Evolutionary conservation across 257 asterid species (phyloP), one percentile per base, ranked within the genome.

Genomic region (Scutellaria baicalensis): DNA sequence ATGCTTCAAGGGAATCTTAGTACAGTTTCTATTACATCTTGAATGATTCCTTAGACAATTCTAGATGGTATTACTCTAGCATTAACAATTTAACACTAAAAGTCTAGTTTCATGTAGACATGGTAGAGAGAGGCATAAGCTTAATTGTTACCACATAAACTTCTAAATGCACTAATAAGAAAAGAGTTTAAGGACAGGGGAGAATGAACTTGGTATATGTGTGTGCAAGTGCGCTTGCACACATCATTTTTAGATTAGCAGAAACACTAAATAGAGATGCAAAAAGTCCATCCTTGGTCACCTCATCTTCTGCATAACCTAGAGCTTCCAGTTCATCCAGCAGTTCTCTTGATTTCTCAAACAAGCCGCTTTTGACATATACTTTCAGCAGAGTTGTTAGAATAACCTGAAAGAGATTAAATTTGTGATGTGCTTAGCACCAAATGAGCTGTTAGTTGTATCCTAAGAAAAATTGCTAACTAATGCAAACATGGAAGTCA

Each of bases 221-320:
- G 1, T 58, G 43, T 69, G 11, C n/a, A n/a, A n/a, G 51, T 33
- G 20, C 7, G 13, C n/a, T 11, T 59, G 58, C 9, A 45, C 13
- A 50, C 40, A 39, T 18, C 70, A 59, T 57, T 71, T 59, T 3
- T 12, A 61, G 36, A 42, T 66, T 21, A 65, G 56, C 23, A 45
- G 43, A 54, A 69, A 64, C 47, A 17, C 39, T 9, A 49, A 36
- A 39, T 17, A 33, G 23, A 33, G 23, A 50, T 49, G 54, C 59
- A 70, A 18, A 58, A n/a, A 52, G 43, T 33, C 66, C 47, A 73
- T 49, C 67, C 14, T 51, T 40, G 68, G 51, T 66, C 81, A 92
- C 98, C 98, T 93, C 98, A 84, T 90, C 91, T 69, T 83, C 87
- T 66, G 95, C 97, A 65, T 86, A 86, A 64, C 97, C 97, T 76